Percentiles rank a stretch among this genome's conserved stretches.
Evolutionary conservation across 2,329 filamentous ascomycete species (phyloP).

Genomic region (Colletotrichum nymphaeae): DNA sequence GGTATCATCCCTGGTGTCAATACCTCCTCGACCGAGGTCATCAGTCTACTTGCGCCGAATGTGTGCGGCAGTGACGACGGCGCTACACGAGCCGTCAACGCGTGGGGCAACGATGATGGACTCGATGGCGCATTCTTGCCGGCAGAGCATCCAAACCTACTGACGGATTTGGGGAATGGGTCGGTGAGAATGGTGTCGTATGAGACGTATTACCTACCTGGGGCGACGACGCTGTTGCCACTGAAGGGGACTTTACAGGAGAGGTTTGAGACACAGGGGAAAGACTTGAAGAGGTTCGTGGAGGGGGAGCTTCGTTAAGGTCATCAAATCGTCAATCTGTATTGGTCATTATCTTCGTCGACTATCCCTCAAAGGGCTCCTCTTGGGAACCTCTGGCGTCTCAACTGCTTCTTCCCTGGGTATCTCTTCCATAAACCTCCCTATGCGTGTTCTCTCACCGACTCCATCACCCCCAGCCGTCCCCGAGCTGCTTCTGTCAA

Average conservation of each 20-base stretch:
- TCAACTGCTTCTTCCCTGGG: slow-evolving; percentile 1
- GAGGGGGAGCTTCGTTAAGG: neutral
- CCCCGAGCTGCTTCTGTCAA: neutral
- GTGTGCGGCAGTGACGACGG: neutral
- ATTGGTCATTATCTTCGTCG: neutral
- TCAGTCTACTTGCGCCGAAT: neutral
- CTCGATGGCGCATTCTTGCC: neutral
- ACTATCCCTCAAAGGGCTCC: slow-evolving; percentile 1
- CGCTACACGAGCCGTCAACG: neutral
- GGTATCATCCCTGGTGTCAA: neutral
- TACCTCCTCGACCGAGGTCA: neutral
- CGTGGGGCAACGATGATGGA: neutral
- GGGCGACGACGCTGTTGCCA: neutral
- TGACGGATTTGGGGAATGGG: neutral
- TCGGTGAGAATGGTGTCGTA: neutral
- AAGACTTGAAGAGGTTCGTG: neutral
- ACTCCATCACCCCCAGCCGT: neutral
- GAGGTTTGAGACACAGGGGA: neutral
- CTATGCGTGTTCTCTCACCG: neutral
- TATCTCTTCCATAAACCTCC: slow-evolving; percentile 1
- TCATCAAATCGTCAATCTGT: neutral
- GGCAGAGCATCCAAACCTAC: neutral
- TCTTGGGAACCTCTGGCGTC: slow-evolving; percentile 6
- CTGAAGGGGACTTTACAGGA: neutral
- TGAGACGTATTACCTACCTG: neutral